Evolutionary conservation across 2,329 filamentous ascomycete species (phyloP).

Genomic region (Dactylellina parvicollis): DNA sequence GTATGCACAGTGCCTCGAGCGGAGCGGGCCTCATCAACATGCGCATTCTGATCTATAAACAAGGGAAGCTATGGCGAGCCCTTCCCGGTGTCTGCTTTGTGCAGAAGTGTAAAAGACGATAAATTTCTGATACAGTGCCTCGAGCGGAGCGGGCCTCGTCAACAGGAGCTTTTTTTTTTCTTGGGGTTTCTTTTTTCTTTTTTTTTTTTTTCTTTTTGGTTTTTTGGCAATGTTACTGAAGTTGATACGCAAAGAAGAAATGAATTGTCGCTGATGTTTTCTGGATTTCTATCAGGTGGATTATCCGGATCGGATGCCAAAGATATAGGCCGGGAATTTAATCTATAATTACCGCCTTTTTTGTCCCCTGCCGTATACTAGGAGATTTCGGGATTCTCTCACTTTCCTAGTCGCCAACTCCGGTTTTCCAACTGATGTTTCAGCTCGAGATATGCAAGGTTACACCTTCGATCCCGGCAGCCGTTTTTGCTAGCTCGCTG

Average conservation of each 20-base stretch:
- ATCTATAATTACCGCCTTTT: slow-evolving; percentile 50
- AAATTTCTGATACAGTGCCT: slow-evolving; percentile 52
- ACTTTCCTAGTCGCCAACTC: background rate
- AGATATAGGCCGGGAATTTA: slow-evolving; percentile 36
- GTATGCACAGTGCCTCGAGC: slow-evolving; percentile 55
- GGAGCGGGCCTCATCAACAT: slow-evolving; percentile 55
- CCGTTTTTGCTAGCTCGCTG: slow-evolving; percentile 78
- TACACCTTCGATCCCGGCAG: slow-evolving; percentile 70
- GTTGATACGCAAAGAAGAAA: slow-evolving; percentile 53
- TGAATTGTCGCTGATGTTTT: slow-evolving; percentile 46
- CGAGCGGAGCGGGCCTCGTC: slow-evolving; percentile 54
- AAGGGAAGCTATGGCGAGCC: slow-evolving; percentile 55
- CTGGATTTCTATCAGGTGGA: slow-evolving; percentile 42
- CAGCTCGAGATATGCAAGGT: slow-evolving; percentile 22
- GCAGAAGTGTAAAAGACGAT: slow-evolving; percentile 44
- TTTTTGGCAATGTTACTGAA: slow-evolving; percentile 44
- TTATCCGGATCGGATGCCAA: slow-evolving; percentile 41
- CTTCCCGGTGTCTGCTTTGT: slow-evolving; percentile 52
- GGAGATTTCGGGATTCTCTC: background rate
- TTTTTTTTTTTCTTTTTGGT: slow-evolving; percentile 8
- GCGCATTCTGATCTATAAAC: slow-evolving; percentile 55
- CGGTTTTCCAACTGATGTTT: background rate
- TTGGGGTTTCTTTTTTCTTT: slow-evolving; percentile 11
- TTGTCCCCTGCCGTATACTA: background rate
- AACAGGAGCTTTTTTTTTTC: slow-evolving; percentile 39